These are phyloP conservation scores for Acanthamoeba divionensis DNA, from an alignment of 208 protist genomes.

Conservation along the genomic window DNA sequence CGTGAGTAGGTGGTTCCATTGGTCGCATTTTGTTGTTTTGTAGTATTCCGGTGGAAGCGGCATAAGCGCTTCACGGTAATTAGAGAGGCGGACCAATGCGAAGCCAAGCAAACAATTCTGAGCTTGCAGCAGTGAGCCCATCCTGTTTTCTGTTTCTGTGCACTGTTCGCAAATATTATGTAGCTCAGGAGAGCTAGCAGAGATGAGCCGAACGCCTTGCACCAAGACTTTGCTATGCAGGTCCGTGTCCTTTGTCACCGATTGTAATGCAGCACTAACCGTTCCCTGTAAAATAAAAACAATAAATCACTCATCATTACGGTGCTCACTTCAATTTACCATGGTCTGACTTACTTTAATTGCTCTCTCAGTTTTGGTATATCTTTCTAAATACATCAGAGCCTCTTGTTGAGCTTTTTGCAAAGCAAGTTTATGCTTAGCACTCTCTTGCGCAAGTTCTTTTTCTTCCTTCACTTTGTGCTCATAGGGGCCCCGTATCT, in stretches of 20 bases:
- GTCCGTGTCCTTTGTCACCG: too few relatives aligned
- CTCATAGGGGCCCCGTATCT: not conserved
- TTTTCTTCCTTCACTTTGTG: not conserved
- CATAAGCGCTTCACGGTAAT: not conserved
- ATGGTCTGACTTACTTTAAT: too few relatives aligned
- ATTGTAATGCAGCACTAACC: too few relatives aligned
- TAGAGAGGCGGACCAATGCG: not conserved
- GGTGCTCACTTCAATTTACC: too few relatives aligned
- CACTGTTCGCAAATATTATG: constrained; percentile 7
- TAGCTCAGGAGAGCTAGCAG: not conserved
- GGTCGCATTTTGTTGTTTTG: not conserved
- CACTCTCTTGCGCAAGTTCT: not conserved
- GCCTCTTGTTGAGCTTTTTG: not conserved
- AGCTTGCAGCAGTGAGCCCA: not conserved
- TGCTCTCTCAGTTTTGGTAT: not conserved
- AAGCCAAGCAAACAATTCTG: not conserved
- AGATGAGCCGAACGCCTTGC: too few relatives aligned
- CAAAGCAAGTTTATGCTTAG: not conserved
- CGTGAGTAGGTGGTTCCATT: not conserved
- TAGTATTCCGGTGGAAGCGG: not conserved
- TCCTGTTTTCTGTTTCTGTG: not conserved
- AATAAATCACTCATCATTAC: too few relatives aligned
- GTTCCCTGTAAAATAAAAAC: too few relatives aligned
- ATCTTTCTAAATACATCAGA: not conserved
- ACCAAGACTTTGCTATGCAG: too few relatives aligned